phyloP scores from a whole-genome alignment of 2,329 filamentous ascomycete species.

The Neofusicoccum ribis region DNA sequence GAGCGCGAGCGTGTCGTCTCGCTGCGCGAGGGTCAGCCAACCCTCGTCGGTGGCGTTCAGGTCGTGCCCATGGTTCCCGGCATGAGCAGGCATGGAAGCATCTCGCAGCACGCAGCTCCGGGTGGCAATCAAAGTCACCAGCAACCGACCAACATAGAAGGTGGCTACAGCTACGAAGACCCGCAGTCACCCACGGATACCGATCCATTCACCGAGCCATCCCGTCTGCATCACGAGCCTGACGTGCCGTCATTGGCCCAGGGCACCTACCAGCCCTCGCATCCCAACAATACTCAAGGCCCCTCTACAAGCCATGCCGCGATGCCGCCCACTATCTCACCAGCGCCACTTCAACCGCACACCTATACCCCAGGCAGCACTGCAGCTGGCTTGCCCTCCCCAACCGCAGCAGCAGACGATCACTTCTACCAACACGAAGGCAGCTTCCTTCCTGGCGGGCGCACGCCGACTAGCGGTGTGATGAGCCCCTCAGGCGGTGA shows the following conservation, averaged over 20 bases:
- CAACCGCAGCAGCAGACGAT: constrained; percentile 26
- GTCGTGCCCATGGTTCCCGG: constrained; percentile 89
- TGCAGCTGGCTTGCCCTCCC: constrained; percentile 21
- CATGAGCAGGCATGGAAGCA: constrained; percentile 56
- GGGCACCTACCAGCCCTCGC: constrained; percentile 26
- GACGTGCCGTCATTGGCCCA: constrained; percentile 34
- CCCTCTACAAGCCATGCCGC: not conserved
- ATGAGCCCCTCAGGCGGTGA: constrained; percentile 23
- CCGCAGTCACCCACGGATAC: constrained; percentile 57
- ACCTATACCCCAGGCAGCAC: constrained; percentile 14
- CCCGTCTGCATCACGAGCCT: constrained; percentile 29
- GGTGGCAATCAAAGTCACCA: constrained; percentile 10
- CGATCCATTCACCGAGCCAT: constrained; percentile 61
- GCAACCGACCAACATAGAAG: constrained; percentile 28
- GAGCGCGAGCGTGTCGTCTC: constrained; percentile 84
- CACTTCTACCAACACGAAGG: constrained; percentile 42
- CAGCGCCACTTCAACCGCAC: constrained; percentile 20
- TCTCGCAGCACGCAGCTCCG: constrained; percentile 39
- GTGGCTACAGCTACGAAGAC: constrained; percentile 52
- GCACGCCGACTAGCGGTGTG: constrained; percentile 9
- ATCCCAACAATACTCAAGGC: constrained; percentile 29
- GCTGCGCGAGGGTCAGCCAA: constrained; percentile 84
- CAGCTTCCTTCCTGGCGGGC: constrained; percentile 33
- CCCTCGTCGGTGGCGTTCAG: constrained; percentile 87
- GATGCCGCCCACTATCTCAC: not conserved